Evolutionary conservation across 768 basidiomycete genomes (phyloP), one percentile per base, ranked within the genome.

Genomic region (Phlebiopsis gigantea): DNA sequence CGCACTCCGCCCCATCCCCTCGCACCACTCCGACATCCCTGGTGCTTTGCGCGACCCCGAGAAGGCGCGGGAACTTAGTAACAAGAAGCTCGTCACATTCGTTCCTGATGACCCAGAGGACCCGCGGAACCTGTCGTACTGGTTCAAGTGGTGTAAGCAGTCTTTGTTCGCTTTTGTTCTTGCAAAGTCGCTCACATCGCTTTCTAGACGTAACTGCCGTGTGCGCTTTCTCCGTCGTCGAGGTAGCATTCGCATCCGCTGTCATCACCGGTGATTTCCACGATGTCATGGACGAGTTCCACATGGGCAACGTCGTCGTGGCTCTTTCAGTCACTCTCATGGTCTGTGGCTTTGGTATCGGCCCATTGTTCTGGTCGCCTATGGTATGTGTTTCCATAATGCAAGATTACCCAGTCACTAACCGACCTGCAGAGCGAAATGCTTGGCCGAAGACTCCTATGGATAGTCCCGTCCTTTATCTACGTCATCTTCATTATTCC

Each of bases 401-500:
- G 48, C 26, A 4, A 34, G 15, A 50, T 45, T 34, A 30, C 55
- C 15, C 5, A 41, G n/a, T 25, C 59, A 58, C 67, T 66, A 4
- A 67, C 66, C 9, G 22, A 8, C 3, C 28, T 45, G 26, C 47
- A 68, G 67, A 71, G 70, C 21, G 77, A 79, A 61, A 63, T 76
- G 12, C 70, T 70, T 51, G 78, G 75, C 10, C 69, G 76, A 1
- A 58, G 68, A 45, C 63, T 66, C 3, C 63, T 75, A 4, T 77
- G 73, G 67, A 66, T 71, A 44, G 61, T 70, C 34, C 73, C 79
- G 2, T 71, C 71, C 58, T 46, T 71, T 14, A 61, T 74, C 39
- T 79, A 79, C 69, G 68, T 72, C 30, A 28, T 77, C 54, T 74
- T 73, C 66, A 73, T 72, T 60, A 69, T 78, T 54, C 75, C 71